Evolutionary conservation across 2,329 filamentous ascomycete species (phyloP), one percentile per base, ranked within the genome.

Genomic region (Fusarium cicatricum): DNA sequence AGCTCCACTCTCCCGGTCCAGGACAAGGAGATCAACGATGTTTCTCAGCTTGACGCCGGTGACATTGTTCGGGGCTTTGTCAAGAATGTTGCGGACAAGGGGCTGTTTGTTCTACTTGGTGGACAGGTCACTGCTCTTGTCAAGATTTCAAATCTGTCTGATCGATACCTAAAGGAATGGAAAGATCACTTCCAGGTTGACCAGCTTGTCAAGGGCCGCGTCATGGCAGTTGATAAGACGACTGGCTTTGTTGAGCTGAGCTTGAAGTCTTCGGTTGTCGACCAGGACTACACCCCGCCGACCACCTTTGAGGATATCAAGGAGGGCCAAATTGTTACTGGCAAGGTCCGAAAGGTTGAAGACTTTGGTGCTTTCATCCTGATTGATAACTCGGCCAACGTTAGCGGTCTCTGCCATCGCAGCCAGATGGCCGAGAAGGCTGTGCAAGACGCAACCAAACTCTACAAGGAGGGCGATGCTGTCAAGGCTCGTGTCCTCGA

Each of bases 321-420:
- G 70, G 79, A 84, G 58, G 93, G 92, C 7, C 90, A 96, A 74
- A 79, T 92, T 28, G 84, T 99, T 29, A 96, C 91, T 11, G 95
- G 93, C 42, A 96, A 91, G 71, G 86, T 99, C 51, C 89, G 93
- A 67, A 97, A 96, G 75, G 92, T 98, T 2, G 91, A 96, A 70
- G 90, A 97, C 28, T 99, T 93, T 72, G 95, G 95, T 62, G 94
- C 94, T 5, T 99, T 99, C 73, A 90, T 99, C 66, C 85, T 96
- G 37, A 80, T 99, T 16, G 92, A 97, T 73, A 87, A 90, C 56
- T 96, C 93, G 5, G 82, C 85, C 50, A 96, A 96, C 65, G 86
- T 99, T 59, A 96, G 94, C 66, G 95, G 95, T 58, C 83, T 99
- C 10, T 98, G 94, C 73, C 95, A 99, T 74, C 86, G 90, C 59